Evolutionary conservation across 768 basidiomycete genomes (phyloP), one percentile per base, ranked within the genome.

Genomic region (Auricularia sp.): DNA sequence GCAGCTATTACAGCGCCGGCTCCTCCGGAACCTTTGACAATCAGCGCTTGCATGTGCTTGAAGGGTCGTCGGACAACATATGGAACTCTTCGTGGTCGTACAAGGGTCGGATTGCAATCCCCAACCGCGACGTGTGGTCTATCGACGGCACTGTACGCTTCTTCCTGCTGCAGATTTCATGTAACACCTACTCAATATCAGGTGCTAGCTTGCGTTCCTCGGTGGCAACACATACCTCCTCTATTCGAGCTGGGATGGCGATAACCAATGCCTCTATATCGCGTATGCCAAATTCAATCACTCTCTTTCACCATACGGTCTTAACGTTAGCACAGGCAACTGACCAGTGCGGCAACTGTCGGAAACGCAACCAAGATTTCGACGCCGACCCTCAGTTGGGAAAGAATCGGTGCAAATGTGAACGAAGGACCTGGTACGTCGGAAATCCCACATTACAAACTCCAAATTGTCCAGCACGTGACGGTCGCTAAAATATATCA

Each of bases 21-120:
- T 36, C 60, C 11, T 59, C 23, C 23, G 64, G 39, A 7, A 61
- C 51, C 11, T 23, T 35, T 23, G 64, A 35, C 44, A 64, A 56
- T 39, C 64, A 64, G 64, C 36, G 42, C 16, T 18, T 64, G 21
- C 60, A 64, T 35, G 64, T 61, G 7, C 29, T 64, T 12, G 56
- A 61, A 36, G 64, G 58, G 6, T 42, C 36, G 6, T 59, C 56
- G 35, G 61, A 33, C 42, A 39, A 61, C 33, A 59, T 64, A 7
- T 64, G 64, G 64, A 36, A 23, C 60, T 64, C 64, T 34, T 36
- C 64, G 3, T 64, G 64, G 64, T 39, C 35, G 18, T 64, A 61
- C 60, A 36, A 60, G 43, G 36, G 58, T 39, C 39, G 56, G 6
- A 35, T 63, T 29, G 29, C n/a, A 4, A 47, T 63, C 42, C 62